Percentiles rank a stretch among this genome's conserved stretches.
Conservation (phyloP, 805 yeast genomes). For the Metschnikowia matae region DNA sequence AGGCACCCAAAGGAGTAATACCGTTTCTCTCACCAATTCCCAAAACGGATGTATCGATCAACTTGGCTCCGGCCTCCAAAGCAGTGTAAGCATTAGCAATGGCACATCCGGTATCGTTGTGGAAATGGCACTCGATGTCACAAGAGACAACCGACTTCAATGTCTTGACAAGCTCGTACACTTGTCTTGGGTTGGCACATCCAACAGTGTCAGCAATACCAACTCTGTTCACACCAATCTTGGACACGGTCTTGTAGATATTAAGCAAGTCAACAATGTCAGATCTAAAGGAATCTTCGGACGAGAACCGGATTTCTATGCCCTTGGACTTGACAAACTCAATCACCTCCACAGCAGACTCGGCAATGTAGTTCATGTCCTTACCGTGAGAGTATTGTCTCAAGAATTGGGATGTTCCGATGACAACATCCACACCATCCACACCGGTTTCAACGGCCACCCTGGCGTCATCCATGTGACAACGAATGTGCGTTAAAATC, state of each 20-base stretch:
- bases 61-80: constrained; percentile 58
- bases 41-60: constrained; percentile 54
- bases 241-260: constrained; percentile 57
- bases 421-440: constrained; percentile 59
- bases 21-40: constrained; percentile 66
- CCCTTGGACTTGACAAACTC: constrained; percentile 60
- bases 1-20: constrained; percentile 57
- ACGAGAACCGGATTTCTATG: constrained; percentile 53
- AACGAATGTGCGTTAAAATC: constrained; percentile 55
- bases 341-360: constrained; percentile 54
- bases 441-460: constrained; percentile 61
- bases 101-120: constrained; percentile 62
- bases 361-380: constrained; percentile 57
- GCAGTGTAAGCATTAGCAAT: constrained; percentile 62
- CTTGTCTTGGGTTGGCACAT: constrained; percentile 62
- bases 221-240: constrained; percentile 58
- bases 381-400: constrained; percentile 58
- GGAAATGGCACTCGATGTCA: constrained; percentile 61
- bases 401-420: constrained; percentile 55
- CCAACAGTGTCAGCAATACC: constrained; percentile 65
- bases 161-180: constrained; percentile 55
- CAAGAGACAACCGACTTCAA: constrained; percentile 53
- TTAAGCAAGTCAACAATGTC: constrained; percentile 57
- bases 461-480: constrained; percentile 60
- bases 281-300: constrained; percentile 59